Base-by-base conservation (phyloP, 2,329 filamentous ascomycete genomes). In the Ampelomyces quisqualis region DNA sequence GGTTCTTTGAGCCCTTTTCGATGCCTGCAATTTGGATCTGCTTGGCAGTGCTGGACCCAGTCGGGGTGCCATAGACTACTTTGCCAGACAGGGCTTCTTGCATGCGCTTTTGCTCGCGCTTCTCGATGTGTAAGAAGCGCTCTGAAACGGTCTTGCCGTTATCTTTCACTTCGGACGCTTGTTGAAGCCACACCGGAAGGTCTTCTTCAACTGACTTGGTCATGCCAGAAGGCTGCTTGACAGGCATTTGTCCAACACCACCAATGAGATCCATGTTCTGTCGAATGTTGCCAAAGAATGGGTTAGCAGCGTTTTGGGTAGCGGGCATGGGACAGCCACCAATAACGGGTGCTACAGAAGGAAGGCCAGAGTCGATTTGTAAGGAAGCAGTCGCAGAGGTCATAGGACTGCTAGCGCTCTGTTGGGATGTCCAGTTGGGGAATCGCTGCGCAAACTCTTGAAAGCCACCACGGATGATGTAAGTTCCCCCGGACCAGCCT, bases 261-360 rank as follows among this genome's bases (percentile, higher is more conserved):
- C 89, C 90, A 21, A 94, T 85, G 13, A 98, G 75, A 61, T 97
- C 93, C 81, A 94, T 91, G 51, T 97, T 95, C 66, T 97, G 93
- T 29, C 93, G 83, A 56, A 98, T 97, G 51, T 96, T 97, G 47
- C 84, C 83, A 67, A 97, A 97, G 72, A 98, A 97, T 0, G 91
- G 90, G 57, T 94, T 95, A 0, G 82, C 77, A 1, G 81, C 80
- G 45, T 82, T 82, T 51, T 81, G 77, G 0, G 80, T 77, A 26
- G 74, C 73, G 1, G 93, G 93, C 65, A 97, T 82, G 44, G 82
- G 80, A 49, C 95, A 95, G 5, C 91, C 91, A 43, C 91, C 93
- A 43, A 90, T 86, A n/a, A 95, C 86, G 1, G 88, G 87, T 1
- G 85, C 79, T 26, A 89, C 74, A 13, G 75, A 76, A 11, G 78